Percentiles rank a stretch among this genome's conserved stretches.
Evolutionary conservation across 306 rosid species (phyloP).

Genomic region (Bauhinia variegata): DNA sequence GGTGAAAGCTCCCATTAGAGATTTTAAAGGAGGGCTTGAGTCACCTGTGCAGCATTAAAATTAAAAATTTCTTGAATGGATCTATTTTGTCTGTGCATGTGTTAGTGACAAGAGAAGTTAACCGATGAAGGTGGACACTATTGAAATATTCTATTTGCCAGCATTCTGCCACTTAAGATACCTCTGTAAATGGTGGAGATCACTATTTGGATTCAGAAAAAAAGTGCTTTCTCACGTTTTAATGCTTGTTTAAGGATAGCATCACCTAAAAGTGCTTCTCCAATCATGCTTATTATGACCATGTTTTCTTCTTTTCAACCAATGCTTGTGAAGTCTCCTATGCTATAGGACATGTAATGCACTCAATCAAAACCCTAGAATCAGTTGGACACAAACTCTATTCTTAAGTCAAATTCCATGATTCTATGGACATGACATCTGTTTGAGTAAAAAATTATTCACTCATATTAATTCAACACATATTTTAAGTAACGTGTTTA

Average conservation of each 20-base stretch:
- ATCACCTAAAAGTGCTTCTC: slow-evolving; percentile 31
- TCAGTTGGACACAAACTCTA: background rate
- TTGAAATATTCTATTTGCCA: slow-evolving; percentile 29
- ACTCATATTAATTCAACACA: too few relatives aligned
- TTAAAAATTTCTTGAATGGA: slow-evolving; percentile 36
- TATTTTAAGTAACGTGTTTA: too few relatives aligned
- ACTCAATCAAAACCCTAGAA: background rate
- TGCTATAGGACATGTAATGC: slow-evolving; percentile 11
- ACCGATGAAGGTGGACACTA: slow-evolving; percentile 57
- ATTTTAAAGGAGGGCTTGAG: slow-evolving; percentile 5
- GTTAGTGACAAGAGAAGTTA: slow-evolving; percentile 33
- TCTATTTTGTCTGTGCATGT: slow-evolving; percentile 26
- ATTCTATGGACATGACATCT: too few relatives aligned
- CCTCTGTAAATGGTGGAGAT: slow-evolving; percentile 34
- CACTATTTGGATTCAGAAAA: slow-evolving; percentile 18
- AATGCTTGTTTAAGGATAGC: slow-evolving; percentile 8
- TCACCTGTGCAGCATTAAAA: slow-evolving; percentile 32
- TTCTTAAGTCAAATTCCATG: slow-evolving; percentile 22
- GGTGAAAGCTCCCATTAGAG: slow-evolving; percentile 28
- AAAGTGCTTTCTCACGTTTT: slow-evolving; percentile 32
- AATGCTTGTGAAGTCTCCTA: background rate
- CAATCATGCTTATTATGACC: slow-evolving; percentile 28
- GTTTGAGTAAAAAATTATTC: too few relatives aligned
- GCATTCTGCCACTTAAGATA: slow-evolving; percentile 15
- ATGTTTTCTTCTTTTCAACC: background rate